phyloP scores from a whole-genome alignment of 2,329 filamentous ascomycete species.

The Colletotrichum noveboracense region DNA sequence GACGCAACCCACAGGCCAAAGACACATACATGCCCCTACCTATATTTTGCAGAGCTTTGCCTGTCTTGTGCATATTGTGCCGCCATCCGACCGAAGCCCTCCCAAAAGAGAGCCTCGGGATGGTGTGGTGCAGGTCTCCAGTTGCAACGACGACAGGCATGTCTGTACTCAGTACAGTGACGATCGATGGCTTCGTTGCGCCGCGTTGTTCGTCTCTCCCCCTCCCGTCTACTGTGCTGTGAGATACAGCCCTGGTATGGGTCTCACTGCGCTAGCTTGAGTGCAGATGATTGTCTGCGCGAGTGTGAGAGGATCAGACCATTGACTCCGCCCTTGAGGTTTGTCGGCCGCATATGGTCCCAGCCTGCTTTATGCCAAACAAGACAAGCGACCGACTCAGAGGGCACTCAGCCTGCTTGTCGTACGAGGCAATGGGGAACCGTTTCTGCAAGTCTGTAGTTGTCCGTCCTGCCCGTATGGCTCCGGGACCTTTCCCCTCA shows the following conservation, averaged over 20 bases:
- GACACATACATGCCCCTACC: not conserved
- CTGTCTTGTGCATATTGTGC: slow-evolving; percentile 6
- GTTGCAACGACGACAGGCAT: not conserved
- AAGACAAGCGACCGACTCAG: not conserved
- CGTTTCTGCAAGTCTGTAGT: not conserved
- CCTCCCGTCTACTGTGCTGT: not conserved
- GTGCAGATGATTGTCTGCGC: not conserved
- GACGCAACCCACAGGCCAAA: not conserved
- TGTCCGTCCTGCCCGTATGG: not conserved
- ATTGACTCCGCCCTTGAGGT: slow-evolving; percentile 11
- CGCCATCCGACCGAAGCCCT: slow-evolving; percentile 7
- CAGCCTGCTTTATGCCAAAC: slow-evolving; percentile 4
- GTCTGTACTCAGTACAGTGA: not conserved
- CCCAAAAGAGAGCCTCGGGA: not conserved
- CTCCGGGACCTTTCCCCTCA: not conserved
- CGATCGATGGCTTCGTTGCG: not conserved
- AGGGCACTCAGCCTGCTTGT: not conserved
- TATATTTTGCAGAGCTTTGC: slow-evolving; percentile 3
- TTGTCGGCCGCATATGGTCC: slow-evolving; percentile 14
- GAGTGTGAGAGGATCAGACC: slow-evolving; percentile 16
- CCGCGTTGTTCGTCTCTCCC: not conserved
- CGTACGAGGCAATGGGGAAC: not conserved
- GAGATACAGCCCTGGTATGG: not conserved
- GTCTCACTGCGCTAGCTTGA: slow-evolving; percentile 7
- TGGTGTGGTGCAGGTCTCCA: slow-evolving; percentile 2